Base-by-base conservation (phyloP, 305 asterid species). In the Vinca major region DNA sequence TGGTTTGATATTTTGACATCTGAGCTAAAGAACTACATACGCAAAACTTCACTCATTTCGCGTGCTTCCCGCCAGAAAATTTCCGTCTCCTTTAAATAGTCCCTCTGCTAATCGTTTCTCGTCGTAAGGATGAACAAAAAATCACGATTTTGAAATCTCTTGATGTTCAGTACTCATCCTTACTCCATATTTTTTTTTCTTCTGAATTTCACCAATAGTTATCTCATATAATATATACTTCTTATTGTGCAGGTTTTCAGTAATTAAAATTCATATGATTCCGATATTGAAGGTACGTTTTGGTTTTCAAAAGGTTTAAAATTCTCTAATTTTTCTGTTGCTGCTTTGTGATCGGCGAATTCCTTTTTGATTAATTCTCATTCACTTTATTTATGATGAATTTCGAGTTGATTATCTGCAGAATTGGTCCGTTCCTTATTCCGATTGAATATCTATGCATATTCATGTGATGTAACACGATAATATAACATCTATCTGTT, bases 1-100 rank as follows among this genome's bases (percentile, higher is more conserved):
- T 0, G 45, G 2, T 41, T 41, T 7, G 7, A 3, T 10, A 47
- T 47, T 47, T 47, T 47, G 51, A 47, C 16, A 10, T 44, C 48
- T 1, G 48, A 44, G 48, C 48, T n/a, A n/a, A n/a, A n/a, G n/a
- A n/a, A 6, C 8, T 2, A 40, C 4, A 3, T 3, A 41, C 8
- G 8, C 8, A 41, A 26, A 41, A 26, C 33, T 26, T 41, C 8
- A 2, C 40, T 3, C 13, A 2, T 5, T 40, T 4, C 50, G 17
- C 19, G 33, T 26, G 16, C 36, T 62, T 71, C 71, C 71, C 76
- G 76, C 76, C 71, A 4, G 19, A 5, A 54, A 12, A 3, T 65
- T 55, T 39, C 17, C 4, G 11, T 37, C 1, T 7, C 9, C 26
- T 21, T 33, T 33, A 71, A 44, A n/a, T 10, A 7, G 63, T 19